These are phyloP conservation scores for Hypoxylon sp. DNA, from an alignment of 2,329 filamentous ascomycete genomes.

Conservation along the genomic window DNA sequence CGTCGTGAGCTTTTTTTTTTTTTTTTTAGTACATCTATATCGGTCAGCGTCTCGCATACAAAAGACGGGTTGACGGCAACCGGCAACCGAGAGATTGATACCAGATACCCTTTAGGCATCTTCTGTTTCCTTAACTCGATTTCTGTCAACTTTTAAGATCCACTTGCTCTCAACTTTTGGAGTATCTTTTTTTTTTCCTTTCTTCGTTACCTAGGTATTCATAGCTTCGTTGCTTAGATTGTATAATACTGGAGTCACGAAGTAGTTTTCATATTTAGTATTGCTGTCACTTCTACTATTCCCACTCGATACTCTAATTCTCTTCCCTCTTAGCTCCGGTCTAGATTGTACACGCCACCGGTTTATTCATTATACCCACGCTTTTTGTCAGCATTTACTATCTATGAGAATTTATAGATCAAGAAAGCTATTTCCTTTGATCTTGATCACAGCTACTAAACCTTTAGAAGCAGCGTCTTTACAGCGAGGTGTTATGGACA, in stretches of 20 bases:
- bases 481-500: constrained; percentile 38
- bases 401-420: constrained; percentile 1
- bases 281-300: neutral
- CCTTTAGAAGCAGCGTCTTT: constrained; percentile 6
- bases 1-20: neutral
- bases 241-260: neutral
- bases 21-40: constrained; percentile 5
- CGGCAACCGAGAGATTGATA: constrained; percentile 30
- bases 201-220: neutral
- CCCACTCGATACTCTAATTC: neutral
- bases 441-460: neutral
- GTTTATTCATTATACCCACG: neutral
- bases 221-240: neutral
- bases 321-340: neutral
- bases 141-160: constrained; percentile 3
- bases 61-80: constrained; percentile 31
- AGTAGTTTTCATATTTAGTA: constrained; percentile 3
- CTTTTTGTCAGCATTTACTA: neutral
- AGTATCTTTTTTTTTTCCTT: constrained; percentile 7
- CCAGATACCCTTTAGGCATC: constrained; percentile 1
- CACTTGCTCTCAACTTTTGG: neutral
- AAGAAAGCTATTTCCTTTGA: constrained; percentile 5
- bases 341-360: constrained; percentile 1
- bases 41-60: constrained; percentile 26
- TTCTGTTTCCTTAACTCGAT: constrained; percentile 23